A percentile compares a stretch with the other conserved stretches of the same genome.
These are phyloP conservation scores for Gypsophila paniculata DNA, from an alignment of 179 eudicot genomes.

Conservation along the genomic window DNA sequence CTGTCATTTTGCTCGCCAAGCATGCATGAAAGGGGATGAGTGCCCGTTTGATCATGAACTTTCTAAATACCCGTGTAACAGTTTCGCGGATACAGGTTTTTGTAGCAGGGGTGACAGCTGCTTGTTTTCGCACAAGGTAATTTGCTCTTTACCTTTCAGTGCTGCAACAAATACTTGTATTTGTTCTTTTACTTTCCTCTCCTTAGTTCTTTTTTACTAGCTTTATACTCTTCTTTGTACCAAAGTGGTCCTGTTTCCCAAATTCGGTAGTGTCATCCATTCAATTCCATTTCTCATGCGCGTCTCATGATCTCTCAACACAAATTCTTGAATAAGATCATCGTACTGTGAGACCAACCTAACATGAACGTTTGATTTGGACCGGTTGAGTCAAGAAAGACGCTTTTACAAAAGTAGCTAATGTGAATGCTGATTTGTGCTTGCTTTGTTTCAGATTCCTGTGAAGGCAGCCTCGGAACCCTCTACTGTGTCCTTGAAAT, in stretches of 20 bases:
- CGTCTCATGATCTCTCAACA: background rate
- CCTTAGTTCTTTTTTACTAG: background rate
- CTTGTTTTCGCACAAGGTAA: constrained; percentile 81
- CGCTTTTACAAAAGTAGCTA: background rate
- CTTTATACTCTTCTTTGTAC: background rate
- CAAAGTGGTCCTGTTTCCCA: background rate
- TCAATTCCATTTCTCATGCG: background rate
- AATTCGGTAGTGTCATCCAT: background rate
- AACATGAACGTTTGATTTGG: background rate
- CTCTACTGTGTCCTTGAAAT: constrained; percentile 13
- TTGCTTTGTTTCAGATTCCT: constrained; percentile 26
- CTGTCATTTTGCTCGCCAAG: constrained; percentile 70
- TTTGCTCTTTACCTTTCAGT: background rate
- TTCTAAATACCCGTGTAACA: constrained; percentile 85
- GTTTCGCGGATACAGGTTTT: constrained; percentile 43
- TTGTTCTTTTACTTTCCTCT: background rate
- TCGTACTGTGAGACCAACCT: background rate
- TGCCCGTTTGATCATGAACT: constrained; percentile 91
- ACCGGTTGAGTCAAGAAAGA: background rate
- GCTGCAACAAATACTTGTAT: background rate
- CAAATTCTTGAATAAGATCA: background rate
- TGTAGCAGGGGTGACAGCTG: constrained; percentile 76
- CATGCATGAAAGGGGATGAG: constrained; percentile 94
- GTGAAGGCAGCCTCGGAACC: constrained; percentile 25
- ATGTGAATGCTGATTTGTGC: constrained; percentile 11